A percentile compares a stretch with the other conserved stretches of the same genome.
These are phyloP conservation scores for Fusarium liriodendri DNA, from an alignment of 2,329 filamentous ascomycete genomes.

Conservation along the genomic window DNA sequence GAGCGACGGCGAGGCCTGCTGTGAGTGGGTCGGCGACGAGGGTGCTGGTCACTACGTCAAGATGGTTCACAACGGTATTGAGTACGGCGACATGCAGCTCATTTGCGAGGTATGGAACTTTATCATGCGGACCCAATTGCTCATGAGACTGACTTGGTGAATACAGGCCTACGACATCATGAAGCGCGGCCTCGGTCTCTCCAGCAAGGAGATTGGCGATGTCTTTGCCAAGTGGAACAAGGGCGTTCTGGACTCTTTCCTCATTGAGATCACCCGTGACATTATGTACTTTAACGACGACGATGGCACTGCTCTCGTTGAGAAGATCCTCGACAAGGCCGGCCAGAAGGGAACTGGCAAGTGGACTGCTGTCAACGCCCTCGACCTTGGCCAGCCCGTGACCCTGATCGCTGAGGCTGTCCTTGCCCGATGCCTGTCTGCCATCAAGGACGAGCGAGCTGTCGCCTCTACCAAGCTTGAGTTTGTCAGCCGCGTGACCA, in stretches of 20 bases:
- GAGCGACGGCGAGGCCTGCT: conserved; percentile 97
- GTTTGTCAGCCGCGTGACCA: conserved; percentile 78
- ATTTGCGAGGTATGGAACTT: conserved; percentile 86
- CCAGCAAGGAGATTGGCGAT: conserved; percentile 94
- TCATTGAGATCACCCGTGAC: conserved; percentile 98
- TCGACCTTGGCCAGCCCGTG: conserved; percentile 98
- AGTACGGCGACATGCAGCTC: conserved; percentile 99
- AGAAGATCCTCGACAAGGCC: conserved; percentile 99
- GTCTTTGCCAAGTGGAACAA: conserved; percentile 97
- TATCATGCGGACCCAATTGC: not conserved
- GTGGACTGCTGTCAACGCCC: conserved; percentile 99
- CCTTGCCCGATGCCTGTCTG: conserved; percentile 92
- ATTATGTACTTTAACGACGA: conserved; percentile 99
- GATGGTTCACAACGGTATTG: conserved; percentile 99
- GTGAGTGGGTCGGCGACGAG: conserved; percentile 99
- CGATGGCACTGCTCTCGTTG: conserved; percentile 88
- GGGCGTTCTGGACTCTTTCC: conserved; percentile 97
- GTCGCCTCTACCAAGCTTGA: conserved; percentile 83
- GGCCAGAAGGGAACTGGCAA: conserved; percentile 99
- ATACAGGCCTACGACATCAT: conserved; percentile 96
- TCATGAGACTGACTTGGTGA: conserved; percentile 32
- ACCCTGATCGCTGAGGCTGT: conserved; percentile 98
- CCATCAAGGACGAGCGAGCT: conserved; percentile 92
- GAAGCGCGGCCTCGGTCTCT: conserved; percentile 94
- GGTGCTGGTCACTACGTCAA: conserved; percentile 99